Conservation (phyloP, 129 eudicot genomes). For the Pseudognaphalium luteoalbum region DNA sequence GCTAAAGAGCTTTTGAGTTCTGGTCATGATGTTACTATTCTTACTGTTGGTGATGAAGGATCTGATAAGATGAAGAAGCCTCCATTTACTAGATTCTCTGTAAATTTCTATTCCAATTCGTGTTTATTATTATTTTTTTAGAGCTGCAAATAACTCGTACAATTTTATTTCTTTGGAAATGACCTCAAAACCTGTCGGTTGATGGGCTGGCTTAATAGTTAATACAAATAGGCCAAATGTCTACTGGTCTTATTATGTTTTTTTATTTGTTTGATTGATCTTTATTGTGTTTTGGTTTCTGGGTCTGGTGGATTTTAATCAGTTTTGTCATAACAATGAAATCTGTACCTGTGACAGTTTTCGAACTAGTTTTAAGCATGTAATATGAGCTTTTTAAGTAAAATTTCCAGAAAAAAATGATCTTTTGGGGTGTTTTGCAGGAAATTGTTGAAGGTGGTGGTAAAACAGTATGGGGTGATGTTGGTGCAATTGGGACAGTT, state of each 20-base stretch:
- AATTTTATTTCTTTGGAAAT: too few relatives aligned
- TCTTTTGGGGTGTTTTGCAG: slow-evolving; percentile 33
- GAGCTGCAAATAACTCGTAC: background rate
- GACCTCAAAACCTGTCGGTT: background rate
- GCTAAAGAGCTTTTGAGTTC: slow-evolving; percentile 78
- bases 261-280: background rate
- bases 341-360: background rate
- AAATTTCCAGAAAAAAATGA: background rate
- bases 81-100: slow-evolving; percentile 85
- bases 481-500: slow-evolving; percentile 73
- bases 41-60: slow-evolving; percentile 85
- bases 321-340: background rate
- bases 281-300: slow-evolving; percentile 16
- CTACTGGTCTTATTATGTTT: background rate
- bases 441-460: slow-evolving; percentile 95
- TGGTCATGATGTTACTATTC: slow-evolving; percentile 80
- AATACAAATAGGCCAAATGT: too few relatives aligned
- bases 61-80: slow-evolving; percentile 99
- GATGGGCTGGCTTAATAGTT: background rate
- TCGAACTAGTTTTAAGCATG: background rate
- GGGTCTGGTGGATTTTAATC: slow-evolving; percentile 13
- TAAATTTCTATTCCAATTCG: slow-evolving; percentile 17
- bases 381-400: background rate
- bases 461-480: slow-evolving; percentile 87
- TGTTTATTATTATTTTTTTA: background rate